Conservation (phyloP, 345 rosid species). For the Mallotus nudiflorus region DNA sequence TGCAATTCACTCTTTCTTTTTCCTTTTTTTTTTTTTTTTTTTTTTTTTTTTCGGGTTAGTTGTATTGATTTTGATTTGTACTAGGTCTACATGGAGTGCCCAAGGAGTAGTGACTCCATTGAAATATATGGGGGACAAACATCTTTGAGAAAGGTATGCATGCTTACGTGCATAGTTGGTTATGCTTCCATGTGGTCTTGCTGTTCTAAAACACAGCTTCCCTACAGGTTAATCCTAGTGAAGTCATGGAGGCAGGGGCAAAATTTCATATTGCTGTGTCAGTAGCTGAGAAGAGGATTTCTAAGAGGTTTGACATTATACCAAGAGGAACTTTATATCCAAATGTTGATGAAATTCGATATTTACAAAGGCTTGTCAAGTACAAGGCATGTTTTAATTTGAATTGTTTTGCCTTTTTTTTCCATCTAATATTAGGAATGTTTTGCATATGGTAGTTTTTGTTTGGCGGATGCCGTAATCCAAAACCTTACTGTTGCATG, state of each 20-base stretch:
- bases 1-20: not conserved
- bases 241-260: conserved; percentile 68
- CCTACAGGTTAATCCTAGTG: conserved; percentile 66
- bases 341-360: conserved; percentile 86
- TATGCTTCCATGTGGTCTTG: conserved; percentile 25
- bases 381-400: conserved; percentile 55
- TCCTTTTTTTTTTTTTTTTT: not conserved
- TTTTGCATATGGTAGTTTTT: not conserved
- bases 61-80: conserved; percentile 3
- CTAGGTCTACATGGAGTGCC: conserved; percentile 60
- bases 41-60: not conserved
- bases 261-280: conserved; percentile 73
- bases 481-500: not conserved
- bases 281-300: conserved; percentile 62
- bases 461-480: not conserved
- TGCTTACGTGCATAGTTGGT: not conserved
- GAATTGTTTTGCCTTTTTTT: not conserved
- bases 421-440: not conserved
- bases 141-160: conserved; percentile 54
- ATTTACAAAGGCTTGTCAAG: conserved; percentile 86
- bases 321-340: conserved; percentile 91
- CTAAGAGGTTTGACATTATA: conserved; percentile 77
- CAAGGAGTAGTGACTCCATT: conserved; percentile 20
- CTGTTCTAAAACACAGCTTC: conserved; percentile 39
- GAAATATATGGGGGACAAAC: conserved; percentile 34